Percentiles rank a stretch among this genome's conserved stretches.
Conservation (phyloP, 257 asterid species). For the Capsicum chinense region DNA sequence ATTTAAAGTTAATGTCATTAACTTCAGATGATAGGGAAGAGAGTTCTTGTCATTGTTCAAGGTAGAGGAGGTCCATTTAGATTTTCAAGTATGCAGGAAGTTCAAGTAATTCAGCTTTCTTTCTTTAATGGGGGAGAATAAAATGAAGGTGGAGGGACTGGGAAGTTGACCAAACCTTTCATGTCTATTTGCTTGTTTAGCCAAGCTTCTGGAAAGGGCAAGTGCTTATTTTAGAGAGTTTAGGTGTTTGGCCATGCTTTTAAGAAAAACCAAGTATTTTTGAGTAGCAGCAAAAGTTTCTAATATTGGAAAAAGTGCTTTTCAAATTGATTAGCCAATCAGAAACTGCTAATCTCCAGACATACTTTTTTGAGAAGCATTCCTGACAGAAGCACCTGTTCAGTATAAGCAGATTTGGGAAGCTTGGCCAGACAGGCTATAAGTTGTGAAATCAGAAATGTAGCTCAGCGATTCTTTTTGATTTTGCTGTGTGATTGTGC, state of each 20-base stretch:
- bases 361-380: background rate
- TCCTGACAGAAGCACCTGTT: background rate
- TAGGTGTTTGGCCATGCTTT: background rate
- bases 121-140: slow-evolving; percentile 13
- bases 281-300: background rate
- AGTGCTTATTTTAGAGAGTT: background rate
- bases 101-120: background rate
- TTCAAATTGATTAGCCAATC: background rate
- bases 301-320: background rate
- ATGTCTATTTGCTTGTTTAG: background rate
- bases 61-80: slow-evolving; percentile 14
- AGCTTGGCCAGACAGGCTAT: background rate
- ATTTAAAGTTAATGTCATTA: background rate
- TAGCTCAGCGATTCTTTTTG: slow-evolving; percentile 14
- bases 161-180: background rate
- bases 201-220: background rate
- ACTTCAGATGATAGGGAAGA: background rate
- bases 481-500: too few relatives aligned
- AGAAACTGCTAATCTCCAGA: background rate
- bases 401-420: background rate
- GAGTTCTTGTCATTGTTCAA: background rate
- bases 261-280: background rate
- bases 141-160: background rate
- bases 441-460: background rate
- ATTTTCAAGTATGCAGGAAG: background rate